Conservation (phyloP, 2,329 filamentous ascomycete genomes). For the Calonectria naviculata region DNA sequence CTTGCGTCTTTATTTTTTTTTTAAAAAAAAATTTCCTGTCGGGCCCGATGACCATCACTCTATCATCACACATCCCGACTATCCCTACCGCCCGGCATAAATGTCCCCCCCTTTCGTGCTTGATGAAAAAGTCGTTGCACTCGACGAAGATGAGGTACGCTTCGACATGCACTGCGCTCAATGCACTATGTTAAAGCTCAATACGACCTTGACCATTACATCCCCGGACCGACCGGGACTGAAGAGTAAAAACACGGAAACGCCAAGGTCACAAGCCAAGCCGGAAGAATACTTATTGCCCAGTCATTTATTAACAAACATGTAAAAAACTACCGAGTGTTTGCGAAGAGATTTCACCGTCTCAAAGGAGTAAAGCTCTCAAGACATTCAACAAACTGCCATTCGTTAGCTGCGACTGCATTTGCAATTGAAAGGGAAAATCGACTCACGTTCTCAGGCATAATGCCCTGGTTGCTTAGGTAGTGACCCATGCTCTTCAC, state of each 20-base stretch:
- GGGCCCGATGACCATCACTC: constrained; percentile 8
- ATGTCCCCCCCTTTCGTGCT: constrained; percentile 18
- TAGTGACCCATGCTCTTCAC: constrained; percentile 73
- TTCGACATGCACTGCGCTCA: constrained; percentile 24
- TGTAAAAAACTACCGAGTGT: constrained; percentile 17
- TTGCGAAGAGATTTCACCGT: constrained; percentile 29
- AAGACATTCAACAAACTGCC: constrained; percentile 40
- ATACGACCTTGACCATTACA: constrained; percentile 9
- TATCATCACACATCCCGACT: neutral
- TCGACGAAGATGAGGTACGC: constrained; percentile 6
- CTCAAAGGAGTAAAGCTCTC: constrained; percentile 37
- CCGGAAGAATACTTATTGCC: constrained; percentile 20
- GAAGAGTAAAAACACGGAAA: constrained; percentile 29
- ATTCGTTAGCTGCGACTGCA: constrained; percentile 9
- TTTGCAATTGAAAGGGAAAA: too few species aligned
- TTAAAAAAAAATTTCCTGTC: constrained; percentile 11
- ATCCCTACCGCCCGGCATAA: neutral
- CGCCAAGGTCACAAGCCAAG: constrained; percentile 27
- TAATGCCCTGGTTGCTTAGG: constrained; percentile 71
- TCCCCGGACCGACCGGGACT: neutral
- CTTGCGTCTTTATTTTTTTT: constrained; percentile 1
- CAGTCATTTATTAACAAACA: constrained; percentile 29
- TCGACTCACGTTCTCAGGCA: constrained; percentile 46
- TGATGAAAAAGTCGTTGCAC: constrained; percentile 31
- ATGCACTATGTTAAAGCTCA: constrained; percentile 12